Evolutionary conservation across 2,329 filamentous ascomycete species (phyloP), one percentile per base, ranked within the genome.

Genomic region (Apiospora phragmitis): DNA sequence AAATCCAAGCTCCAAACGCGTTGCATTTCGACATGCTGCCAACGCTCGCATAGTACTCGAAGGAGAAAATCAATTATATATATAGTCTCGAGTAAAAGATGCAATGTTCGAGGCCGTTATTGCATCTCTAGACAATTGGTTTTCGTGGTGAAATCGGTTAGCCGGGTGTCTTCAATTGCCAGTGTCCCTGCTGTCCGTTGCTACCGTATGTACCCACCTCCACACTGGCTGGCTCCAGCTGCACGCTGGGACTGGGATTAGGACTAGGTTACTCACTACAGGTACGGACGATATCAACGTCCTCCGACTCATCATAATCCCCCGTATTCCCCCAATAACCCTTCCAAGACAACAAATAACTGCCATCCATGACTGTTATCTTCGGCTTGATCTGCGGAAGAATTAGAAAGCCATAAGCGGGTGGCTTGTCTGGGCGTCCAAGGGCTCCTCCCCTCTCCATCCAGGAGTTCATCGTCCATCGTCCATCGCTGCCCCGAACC

Each of bases 201-300:
- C 38, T 41, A 41, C n/a, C n/a, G 41, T 42, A 2, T 16, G 41
- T 42, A 42, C 43, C 43, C 51, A 38, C 55, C 55, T 62, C 55
- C 55, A 62, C 18, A 29, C 47, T 62, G 32, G 55, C 55, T 38
- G 55, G 21, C 43, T 47, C 18, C n/a, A n/a, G 47, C 55, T 38
- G 18, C 55, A 62, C 29, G 51, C 51, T 32, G 55, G 55, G 55
- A 62, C 18, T 38, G 32, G 32, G 32, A 62, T 35, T 38, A 29
- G 51, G 18, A 59, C 51, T 59, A 62, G 55, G 55, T 62, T 62
- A 38, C 55, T 62, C 55, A 38, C 55, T 38, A 62, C 55, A 62
- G 55, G 55, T 62, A 62, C 55, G 29, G 32, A 62, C 55, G 55
- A 62, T 21, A 38, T 62, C 55, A 62, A 62, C 55, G 55, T 62